These are phyloP conservation scores for Pleurotus tuber-regium DNA, from an alignment of 768 basidiomycete species.

Conservation along the genomic window DNA sequence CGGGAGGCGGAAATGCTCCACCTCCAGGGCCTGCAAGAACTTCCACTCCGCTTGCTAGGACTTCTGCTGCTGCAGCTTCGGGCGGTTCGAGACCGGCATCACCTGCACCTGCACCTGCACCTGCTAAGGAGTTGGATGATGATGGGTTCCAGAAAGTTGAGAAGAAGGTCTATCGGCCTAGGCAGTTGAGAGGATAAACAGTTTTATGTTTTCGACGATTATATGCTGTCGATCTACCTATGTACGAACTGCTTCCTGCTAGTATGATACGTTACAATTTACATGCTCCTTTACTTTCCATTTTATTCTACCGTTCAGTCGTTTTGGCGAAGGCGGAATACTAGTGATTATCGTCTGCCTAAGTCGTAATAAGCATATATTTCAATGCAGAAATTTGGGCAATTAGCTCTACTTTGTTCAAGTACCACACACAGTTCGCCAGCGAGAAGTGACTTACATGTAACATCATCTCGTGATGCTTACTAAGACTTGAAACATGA, in stretches of 20 bases:
- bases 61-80: slow-evolving; percentile 5
- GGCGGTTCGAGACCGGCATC: slow-evolving; percentile 59
- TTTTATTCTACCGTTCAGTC: no score
- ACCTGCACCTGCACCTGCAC: slow-evolving; percentile 17
- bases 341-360: no score
- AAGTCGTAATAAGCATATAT: no score
- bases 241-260: slow-evolving; percentile 5
- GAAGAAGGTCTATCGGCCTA: slow-evolving; percentile 22
- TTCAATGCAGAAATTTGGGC: no score
- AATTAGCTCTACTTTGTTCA: no score
- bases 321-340: no score
- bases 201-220: neutral
- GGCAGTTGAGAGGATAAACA: slow-evolving; percentile 2
- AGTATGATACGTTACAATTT: neutral
- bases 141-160: slow-evolving; percentile 73
- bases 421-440: no score
- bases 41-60: neutral
- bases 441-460: no score
- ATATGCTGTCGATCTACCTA: neutral
- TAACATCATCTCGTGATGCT: no score
- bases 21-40: no score
- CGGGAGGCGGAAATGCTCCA: slow-evolving; percentile 25
- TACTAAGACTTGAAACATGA: no score
- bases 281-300: slow-evolving; percentile 26
- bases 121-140: slow-evolving; percentile 47